A percentile compares a stretch with the other conserved stretches of the same genome.
phyloP scores from a whole-genome alignment of 345 rosid species.

The Salix purpurea region DNA sequence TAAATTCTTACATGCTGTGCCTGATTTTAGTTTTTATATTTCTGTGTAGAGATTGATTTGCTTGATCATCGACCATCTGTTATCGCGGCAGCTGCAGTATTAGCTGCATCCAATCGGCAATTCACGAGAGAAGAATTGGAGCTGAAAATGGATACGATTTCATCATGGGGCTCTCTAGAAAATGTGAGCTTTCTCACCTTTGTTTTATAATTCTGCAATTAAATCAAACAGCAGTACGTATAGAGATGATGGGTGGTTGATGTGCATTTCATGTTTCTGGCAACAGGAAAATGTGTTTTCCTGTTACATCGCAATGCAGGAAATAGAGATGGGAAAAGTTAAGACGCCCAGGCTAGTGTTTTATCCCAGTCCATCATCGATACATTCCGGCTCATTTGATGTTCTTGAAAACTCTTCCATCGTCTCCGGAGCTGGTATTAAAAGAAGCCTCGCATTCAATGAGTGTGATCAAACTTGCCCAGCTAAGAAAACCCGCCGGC shows the following conservation, averaged over 20 bases:
- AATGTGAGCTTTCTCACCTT: slow-evolving; percentile 38
- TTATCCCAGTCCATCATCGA: slow-evolving; percentile 23
- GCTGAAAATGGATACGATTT: slow-evolving; percentile 40
- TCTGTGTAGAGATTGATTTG: slow-evolving; percentile 50
- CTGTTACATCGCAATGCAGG: slow-evolving; percentile 54
- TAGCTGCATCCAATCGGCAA: slow-evolving; percentile 47
- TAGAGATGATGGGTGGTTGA: slow-evolving; percentile 4
- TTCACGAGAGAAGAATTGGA: slow-evolving; percentile 55
- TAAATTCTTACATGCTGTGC: not conserved
- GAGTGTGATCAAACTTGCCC: slow-evolving; percentile 33
- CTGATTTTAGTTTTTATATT: not conserved
- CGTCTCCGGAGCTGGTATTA: slow-evolving; percentile 41
- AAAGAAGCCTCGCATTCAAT: slow-evolving; percentile 58
- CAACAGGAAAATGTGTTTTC: slow-evolving; percentile 56
- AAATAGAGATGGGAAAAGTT: slow-evolving; percentile 41
- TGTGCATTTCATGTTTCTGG: slow-evolving; percentile 11
- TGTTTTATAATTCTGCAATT: not conserved
- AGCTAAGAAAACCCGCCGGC: slow-evolving; percentile 40
- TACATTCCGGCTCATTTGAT: slow-evolving; percentile 11
- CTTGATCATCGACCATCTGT: slow-evolving; percentile 61
- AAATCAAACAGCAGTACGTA: not conserved
- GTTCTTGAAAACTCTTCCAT: slow-evolving; percentile 22
- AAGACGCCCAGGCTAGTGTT: slow-evolving; percentile 41
- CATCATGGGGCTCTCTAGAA: slow-evolving; percentile 46
- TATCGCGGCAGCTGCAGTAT: slow-evolving; percentile 68